These are phyloP conservation scores for Cymbidium sinense DNA, from an alignment of 106 monocot genomes.

Conservation along the genomic window DNA sequence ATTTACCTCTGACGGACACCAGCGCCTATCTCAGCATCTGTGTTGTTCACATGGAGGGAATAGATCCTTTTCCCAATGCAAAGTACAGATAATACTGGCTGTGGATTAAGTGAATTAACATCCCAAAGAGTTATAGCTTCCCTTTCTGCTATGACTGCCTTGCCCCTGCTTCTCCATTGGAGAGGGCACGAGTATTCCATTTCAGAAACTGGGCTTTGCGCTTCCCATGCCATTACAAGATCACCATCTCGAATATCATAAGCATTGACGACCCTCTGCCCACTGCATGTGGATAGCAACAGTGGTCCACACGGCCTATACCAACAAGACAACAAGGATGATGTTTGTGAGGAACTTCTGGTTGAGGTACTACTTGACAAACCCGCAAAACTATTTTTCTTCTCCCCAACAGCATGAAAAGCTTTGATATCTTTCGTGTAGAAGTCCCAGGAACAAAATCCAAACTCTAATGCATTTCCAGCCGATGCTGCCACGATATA, in stretches of 20 bases:
- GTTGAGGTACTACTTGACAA: slow-evolving; percentile 30
- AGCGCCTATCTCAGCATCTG: slow-evolving; percentile 85
- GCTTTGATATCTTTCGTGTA: slow-evolving; percentile 60
- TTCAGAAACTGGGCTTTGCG: slow-evolving; percentile 30
- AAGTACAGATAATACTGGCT: slow-evolving; percentile 59
- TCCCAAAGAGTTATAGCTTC: slow-evolving; percentile 88
- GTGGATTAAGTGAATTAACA: slow-evolving; percentile 82
- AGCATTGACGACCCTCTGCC: slow-evolving; percentile 42
- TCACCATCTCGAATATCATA: slow-evolving; percentile 96
- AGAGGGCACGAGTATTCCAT: slow-evolving; percentile 91
- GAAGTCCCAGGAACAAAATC: slow-evolving; percentile 97
- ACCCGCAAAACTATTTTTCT: slow-evolving; percentile 11
- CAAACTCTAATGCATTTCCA: slow-evolving; percentile 60
- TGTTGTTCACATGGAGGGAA: slow-evolving; percentile 88
- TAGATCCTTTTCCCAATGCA: slow-evolving; percentile 46
- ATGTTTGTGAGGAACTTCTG: slow-evolving; percentile 25
- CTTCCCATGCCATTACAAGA: slow-evolving; percentile 71
- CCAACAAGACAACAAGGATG: slow-evolving; percentile 59
- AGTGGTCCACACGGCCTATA: slow-evolving; percentile 89
- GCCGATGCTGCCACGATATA: slow-evolving; percentile 90
- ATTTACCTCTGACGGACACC: slow-evolving; percentile 91
- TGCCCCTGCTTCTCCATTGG: slow-evolving; percentile 92
- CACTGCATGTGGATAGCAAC: slow-evolving; percentile 45
- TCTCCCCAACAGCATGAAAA: slow-evolving; percentile 41
- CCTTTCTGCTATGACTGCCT: slow-evolving; percentile 62